Base-by-base conservation (phyloP, 176 grass and related monocot species). In the Zea luxurians region DNA sequence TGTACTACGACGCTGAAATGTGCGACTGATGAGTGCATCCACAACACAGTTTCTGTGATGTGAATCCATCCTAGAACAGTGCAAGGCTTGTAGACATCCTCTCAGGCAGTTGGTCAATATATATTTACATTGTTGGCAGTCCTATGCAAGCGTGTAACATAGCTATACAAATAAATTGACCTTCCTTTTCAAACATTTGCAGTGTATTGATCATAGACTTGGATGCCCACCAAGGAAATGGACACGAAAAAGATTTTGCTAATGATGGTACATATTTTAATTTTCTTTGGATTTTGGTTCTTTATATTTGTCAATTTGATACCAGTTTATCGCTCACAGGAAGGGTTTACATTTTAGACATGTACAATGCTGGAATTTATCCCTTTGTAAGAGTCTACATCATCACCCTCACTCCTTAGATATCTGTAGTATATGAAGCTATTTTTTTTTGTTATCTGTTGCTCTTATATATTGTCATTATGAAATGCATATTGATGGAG, bases 181-280 rank as follows among this genome's bases (percentile, higher is more conserved):
- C 13, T 70, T 80, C 13, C 4, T 10, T 77, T 58, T 76, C 17
- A 58, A 80, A 74, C 4, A 79, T 64, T 52, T 90, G 70, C 85
- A 94, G 89, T 55, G 95, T 88, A 53, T 92, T 97, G 95, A 92
- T 97, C 71, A 94, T 97, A 82, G 95, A 97, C 80, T 87, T 97
- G 76, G 95, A 97, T 90, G 95, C 95, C 61, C 91, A 97, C 83
- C 95, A 97, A 93, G 95, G 95, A 60, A 97, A 97, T 92, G 95
- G 95, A 47, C 85, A 97, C 72, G 91, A 92, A 88, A 92, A 78
- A 61, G 91, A 97, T 88, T 97, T 97, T 60, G 90, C 89, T 48
- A 81, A 92, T 80, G 89, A 97, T 71, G 87, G 91, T 92, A 88
- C 3, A 38, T 10, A 37, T 6, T 79, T 60, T 81, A 21, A 27